Conservation (phyloP, 345 rosid species). For the Linum usitatissimum region DNA sequence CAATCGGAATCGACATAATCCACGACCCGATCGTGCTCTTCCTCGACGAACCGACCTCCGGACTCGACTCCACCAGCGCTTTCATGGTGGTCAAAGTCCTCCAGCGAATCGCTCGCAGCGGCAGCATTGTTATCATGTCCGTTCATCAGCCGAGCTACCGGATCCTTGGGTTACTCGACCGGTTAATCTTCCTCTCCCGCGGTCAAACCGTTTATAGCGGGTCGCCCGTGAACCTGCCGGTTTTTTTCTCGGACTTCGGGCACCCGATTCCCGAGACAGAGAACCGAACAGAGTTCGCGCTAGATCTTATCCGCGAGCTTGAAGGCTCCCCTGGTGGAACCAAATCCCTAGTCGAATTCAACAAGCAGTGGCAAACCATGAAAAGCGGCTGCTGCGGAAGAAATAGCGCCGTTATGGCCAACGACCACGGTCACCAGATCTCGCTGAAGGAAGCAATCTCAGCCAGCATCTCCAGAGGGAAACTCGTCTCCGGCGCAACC, state of each 20-base stretch:
- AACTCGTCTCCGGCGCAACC: slow-evolving; percentile 54
- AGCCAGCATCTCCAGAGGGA: not conserved
- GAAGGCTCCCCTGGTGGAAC: not conserved
- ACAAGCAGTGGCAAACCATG: not conserved
- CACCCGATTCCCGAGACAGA: not conserved
- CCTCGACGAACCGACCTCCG: slow-evolving; percentile 93
- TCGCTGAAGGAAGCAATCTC: not conserved
- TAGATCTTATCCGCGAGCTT: not conserved
- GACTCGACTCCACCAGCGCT: slow-evolving; percentile 89
- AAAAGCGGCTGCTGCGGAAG: no score
- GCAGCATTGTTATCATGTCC: slow-evolving; percentile 88
- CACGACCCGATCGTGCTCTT: slow-evolving; percentile 83
- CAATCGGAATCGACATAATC: slow-evolving; percentile 80
- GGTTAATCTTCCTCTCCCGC: slow-evolving; percentile 5
- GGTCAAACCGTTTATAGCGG: slow-evolving; percentile 4
- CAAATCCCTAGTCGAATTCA: slow-evolving; percentile 5
- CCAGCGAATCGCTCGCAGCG: slow-evolving; percentile 82
- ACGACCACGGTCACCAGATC: not conserved
- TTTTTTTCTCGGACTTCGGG: not conserved
- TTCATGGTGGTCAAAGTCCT: slow-evolving; percentile 88
- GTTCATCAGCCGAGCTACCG: slow-evolving; percentile 76
- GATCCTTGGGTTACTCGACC: slow-evolving; percentile 5
- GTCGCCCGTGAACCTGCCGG: not conserved
- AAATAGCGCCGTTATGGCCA: not conserved
- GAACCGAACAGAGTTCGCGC: slow-evolving; percentile 2